A percentile compares a stretch with the other conserved stretches of the same genome.
phyloP scores from a whole-genome alignment of 208 protist genomes.

The Acanthamoeba quina region DNA sequence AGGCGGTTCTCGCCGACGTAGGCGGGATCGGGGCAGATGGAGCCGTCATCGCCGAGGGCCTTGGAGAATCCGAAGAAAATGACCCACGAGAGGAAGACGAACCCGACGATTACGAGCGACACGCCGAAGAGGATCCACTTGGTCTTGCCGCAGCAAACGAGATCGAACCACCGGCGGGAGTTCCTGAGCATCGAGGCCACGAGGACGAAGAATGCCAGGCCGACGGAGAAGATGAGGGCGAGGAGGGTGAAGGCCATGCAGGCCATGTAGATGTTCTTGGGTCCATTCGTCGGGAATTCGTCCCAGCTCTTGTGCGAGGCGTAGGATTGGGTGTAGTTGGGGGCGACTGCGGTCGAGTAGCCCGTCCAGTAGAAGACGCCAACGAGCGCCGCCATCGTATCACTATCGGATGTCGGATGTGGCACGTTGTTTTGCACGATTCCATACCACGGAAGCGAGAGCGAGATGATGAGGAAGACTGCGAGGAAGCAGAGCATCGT shows the following conservation, averaged over 20 bases:
- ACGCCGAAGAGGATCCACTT: conserved; percentile 73
- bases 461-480: conserved; percentile 61
- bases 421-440: conserved; percentile 69
- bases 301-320: conserved; percentile 39
- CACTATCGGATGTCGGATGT: conserved; percentile 4
- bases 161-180: conserved; percentile 53
- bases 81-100: conserved; percentile 74
- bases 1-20: conserved; percentile 58
- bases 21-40: conserved; percentile 49
- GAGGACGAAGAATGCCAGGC: conserved; percentile 51
- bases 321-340: conserved; percentile 55
- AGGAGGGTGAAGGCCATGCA: conserved; percentile 54
- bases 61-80: conserved; percentile 71
- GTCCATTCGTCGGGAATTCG: conserved; percentile 49
- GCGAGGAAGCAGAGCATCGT: conserved; percentile 15
- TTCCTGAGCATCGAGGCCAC: conserved; percentile 57
- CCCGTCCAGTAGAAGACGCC: conserved; percentile 63
- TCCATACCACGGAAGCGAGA: conserved; percentile 52
- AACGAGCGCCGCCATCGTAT: conserved; percentile 8
- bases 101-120: conserved; percentile 63
- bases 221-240: conserved; percentile 50
- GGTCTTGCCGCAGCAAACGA: conserved; percentile 72
- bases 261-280: conserved; percentile 57
- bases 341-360: neutral
- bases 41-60: conserved; percentile 63